These are phyloP conservation scores for Penicillium sp. DNA, from an alignment of 2,329 filamentous ascomycete genomes.

Conservation along the genomic window DNA sequence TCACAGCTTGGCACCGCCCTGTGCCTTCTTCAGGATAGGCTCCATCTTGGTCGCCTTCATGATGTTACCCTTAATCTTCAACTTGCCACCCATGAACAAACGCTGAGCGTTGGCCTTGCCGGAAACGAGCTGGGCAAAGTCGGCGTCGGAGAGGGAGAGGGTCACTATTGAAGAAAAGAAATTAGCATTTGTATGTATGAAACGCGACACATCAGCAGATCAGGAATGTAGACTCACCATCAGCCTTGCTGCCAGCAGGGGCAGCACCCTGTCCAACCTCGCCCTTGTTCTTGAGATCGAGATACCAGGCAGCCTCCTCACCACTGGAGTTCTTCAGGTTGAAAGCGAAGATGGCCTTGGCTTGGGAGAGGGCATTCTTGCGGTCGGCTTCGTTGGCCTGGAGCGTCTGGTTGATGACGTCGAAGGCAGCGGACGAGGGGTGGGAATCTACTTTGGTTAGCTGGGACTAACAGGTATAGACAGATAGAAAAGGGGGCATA, in stretches of 20 bases:
- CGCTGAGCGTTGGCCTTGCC: slow-evolving; percentile 94
- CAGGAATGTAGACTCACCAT: slow-evolving; percentile 57
- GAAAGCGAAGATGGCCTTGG: slow-evolving; percentile 84
- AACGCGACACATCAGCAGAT: background rate
- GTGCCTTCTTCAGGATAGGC: slow-evolving; percentile 84
- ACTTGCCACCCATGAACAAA: slow-evolving; percentile 96
- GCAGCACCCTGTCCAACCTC: slow-evolving; percentile 73
- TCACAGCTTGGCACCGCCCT: slow-evolving; percentile 75
- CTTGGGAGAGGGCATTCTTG: slow-evolving; percentile 87
- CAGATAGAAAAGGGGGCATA: slow-evolving; percentile 39
- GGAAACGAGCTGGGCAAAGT: slow-evolving; percentile 78
- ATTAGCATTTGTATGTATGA: slow-evolving; percentile 5
- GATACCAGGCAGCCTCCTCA: slow-evolving; percentile 83
- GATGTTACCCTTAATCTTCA: slow-evolving; percentile 96
- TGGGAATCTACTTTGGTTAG: slow-evolving; percentile 63
- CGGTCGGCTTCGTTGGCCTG: slow-evolving; percentile 67
- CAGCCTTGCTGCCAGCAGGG: slow-evolving; percentile 72
- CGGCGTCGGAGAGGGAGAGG: slow-evolving; percentile 76
- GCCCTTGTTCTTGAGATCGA: slow-evolving; percentile 91
- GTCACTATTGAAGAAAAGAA: slow-evolving; percentile 61
- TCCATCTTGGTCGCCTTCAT: slow-evolving; percentile 98
- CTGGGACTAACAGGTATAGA: background rate
- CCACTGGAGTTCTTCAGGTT: slow-evolving; percentile 83
- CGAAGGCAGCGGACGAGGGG: slow-evolving; percentile 88
- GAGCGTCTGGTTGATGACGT: slow-evolving; percentile 76